phyloP scores from a whole-genome alignment of 176 grass and related monocot genomes.

The Stipa capillata region DNA sequence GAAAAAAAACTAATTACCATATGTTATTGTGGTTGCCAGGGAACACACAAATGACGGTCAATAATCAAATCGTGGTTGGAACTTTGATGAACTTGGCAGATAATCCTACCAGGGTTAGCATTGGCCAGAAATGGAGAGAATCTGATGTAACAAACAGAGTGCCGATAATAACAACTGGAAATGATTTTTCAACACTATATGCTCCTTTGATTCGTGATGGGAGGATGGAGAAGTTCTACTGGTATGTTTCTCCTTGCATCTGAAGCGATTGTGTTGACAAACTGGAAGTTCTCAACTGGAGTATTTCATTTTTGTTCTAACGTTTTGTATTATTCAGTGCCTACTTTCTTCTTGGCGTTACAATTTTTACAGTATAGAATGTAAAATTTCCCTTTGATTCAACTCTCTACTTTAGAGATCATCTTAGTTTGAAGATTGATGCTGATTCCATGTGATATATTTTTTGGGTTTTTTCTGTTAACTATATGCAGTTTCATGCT shows the following conservation, averaged over 20 bases:
- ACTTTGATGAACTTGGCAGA: constrained; percentile 96
- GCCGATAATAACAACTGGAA: constrained; percentile 82
- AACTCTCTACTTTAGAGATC: background rate
- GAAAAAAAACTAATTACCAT: background rate
- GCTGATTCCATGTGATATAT: background rate
- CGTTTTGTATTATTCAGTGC: background rate
- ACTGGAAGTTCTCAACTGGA: background rate
- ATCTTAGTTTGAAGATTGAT: background rate
- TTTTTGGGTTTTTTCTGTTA: background rate
- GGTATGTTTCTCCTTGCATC: constrained; percentile 44
- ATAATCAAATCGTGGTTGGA: constrained; percentile 90
- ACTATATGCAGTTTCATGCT: background rate
- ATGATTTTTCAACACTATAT: constrained; percentile 90
- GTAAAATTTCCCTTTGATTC: background rate
- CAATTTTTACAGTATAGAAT: background rate
- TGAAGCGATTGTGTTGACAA: background rate
- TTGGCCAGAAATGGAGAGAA: constrained; percentile 85
- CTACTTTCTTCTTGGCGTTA: background rate
- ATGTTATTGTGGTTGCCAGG: constrained; percentile 39
- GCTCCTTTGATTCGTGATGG: constrained; percentile 93
- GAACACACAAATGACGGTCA: constrained; percentile 97
- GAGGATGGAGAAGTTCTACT: constrained; percentile 91
- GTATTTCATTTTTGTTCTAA: background rate
- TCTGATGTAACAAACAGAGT: constrained; percentile 79
- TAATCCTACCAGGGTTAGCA: constrained; percentile 92